These are phyloP conservation scores for Naegleria gruberi DNA, from an alignment of 208 protist genomes.

Conservation along the genomic window DNA sequence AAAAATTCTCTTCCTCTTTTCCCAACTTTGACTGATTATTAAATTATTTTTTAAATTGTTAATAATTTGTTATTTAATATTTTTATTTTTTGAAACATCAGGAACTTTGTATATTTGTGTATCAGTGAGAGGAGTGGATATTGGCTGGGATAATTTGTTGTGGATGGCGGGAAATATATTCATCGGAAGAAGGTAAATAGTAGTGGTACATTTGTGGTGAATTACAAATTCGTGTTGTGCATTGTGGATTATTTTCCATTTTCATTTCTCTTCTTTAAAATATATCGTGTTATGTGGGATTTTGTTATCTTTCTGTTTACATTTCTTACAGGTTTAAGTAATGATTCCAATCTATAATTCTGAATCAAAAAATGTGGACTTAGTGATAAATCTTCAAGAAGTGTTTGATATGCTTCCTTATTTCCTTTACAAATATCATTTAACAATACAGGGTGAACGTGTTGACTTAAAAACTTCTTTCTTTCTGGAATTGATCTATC, in stretches of 20 bases:
- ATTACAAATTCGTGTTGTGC: no score
- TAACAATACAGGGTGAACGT: neutral
- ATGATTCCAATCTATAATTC: neutral
- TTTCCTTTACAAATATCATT: neutral
- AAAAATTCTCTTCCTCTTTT: neutral
- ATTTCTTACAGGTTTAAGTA: neutral
- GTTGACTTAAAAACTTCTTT: neutral
- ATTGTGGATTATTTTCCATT: no score
- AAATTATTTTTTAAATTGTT: neutral
- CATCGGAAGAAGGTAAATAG: no score
- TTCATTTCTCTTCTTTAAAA: neutral
- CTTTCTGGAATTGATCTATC: neutral
- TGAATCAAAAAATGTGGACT: neutral
- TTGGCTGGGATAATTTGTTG: no score
- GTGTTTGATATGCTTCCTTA: neutral
- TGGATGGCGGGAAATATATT: no score
- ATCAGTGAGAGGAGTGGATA: no score
- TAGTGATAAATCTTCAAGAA: neutral
- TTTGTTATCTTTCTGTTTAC: neutral
- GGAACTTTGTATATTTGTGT: no score
- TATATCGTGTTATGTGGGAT: neutral
- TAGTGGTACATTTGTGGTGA: no score
- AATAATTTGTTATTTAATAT: no score
- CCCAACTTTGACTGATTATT: neutral
- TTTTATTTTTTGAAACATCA: no score